Percentiles rank a stretch among this genome's conserved stretches.
These are phyloP conservation scores for Phytophthora citricola DNA, from an alignment of 352 stramenopile genomes.

Conservation along the genomic window DNA sequence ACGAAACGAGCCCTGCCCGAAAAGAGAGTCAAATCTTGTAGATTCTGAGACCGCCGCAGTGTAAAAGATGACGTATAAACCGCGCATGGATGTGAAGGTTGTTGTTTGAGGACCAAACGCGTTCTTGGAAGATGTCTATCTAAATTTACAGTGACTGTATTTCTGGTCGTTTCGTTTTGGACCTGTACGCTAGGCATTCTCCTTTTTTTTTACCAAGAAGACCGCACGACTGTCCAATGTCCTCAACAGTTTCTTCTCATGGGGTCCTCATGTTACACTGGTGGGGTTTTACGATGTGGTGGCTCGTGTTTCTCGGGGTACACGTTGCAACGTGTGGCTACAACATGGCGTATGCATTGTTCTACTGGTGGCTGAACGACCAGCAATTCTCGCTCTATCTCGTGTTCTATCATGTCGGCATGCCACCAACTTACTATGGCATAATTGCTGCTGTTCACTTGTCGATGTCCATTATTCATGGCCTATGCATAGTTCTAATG, in stretches of 20 bases:
- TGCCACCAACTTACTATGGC: constrained; percentile 4
- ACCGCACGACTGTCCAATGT: not conserved
- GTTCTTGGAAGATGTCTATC: no score
- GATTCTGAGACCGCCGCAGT: no score
- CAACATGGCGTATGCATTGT: constrained; percentile 10
- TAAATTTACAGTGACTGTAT: no score
- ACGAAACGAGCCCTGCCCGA: no score
- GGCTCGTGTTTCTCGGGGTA: constrained; percentile 14
- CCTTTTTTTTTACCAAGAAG: no score
- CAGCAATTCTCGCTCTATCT: not conserved
- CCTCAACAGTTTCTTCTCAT: no score
- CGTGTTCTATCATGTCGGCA: constrained; percentile 17
- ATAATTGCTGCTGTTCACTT: constrained; percentile 4
- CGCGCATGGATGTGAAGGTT: no score
- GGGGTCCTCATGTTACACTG: constrained; percentile 6
- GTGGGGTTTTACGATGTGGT: constrained; percentile 16
- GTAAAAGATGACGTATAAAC: no score
- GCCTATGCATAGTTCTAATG: constrained; percentile 6
- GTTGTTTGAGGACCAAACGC: no score
- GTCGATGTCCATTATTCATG: constrained; percentile 1
- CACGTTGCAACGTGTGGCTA: constrained; percentile 16
- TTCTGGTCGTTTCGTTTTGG: no score
- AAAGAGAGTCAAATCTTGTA: no score
- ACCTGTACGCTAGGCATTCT: no score
- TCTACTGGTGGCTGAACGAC: constrained; percentile 5